Evolutionary conservation across 768 basidiomycete genomes (phyloP), one percentile per base, ranked within the genome.

Genomic region (Agrocybe chaxingu): DNA sequence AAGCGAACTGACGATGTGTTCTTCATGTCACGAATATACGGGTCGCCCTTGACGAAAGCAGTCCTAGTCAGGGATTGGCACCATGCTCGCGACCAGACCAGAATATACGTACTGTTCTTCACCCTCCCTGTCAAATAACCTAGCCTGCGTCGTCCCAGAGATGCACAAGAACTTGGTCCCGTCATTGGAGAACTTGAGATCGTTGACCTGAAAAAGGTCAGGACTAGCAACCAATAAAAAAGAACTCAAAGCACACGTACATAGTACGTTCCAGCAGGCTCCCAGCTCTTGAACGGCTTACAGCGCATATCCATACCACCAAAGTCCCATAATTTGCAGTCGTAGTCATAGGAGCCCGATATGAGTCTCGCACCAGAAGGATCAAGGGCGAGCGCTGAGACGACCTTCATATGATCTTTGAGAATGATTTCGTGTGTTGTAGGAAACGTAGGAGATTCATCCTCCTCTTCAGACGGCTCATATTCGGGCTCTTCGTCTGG

Each of bases 251-350:
- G 45, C 41, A 52, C 65, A 70, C 78, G 50, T 56, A 95, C 93
- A 70, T 95, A 85, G 69, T 97, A 97, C 60, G 85, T 91, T 55
- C 91, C 93, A 52, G 89, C 85, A 54, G 94, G 90, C 65, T 99
- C 97, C 84, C 90, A 98, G 57, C 82, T 90, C 72, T 95, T 90
- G 81, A 99, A 98, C 11, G 97, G 95, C 68, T 92, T 92, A 68
- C 87, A 85, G 56, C 84, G 73, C 54, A 77, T 73, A 62, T 91
- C 89, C 97, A 99, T 99, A 11, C 97, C 97, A 59, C 96, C 96
- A 69, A 98, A 98, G 69, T 99, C 97, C 95, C 96, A 99, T 47
- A 99, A 69, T 71, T 98, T 98, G 69, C 89, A 86, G 68, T 99
- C 97, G 64, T 98, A 98, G 66, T 99, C 97, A 70, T 98, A 88